Evolutionary conservation across 148 eudicot species (phyloP), one percentile per base, ranked within the genome.

Genomic region (Camellia granthamiana): DNA sequence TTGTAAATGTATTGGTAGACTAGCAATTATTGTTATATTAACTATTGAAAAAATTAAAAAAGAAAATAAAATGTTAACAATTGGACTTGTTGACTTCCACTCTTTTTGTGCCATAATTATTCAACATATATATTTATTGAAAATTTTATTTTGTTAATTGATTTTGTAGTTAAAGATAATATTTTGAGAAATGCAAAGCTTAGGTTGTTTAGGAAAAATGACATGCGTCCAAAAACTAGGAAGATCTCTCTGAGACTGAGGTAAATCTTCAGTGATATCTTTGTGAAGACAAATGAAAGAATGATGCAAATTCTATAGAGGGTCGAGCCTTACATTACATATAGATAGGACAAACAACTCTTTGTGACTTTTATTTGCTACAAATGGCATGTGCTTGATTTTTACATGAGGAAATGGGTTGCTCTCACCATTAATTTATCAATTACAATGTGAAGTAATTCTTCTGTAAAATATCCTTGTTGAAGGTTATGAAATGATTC

Each of bases 321-420:
- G 77, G 93, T 95, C 81, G 96, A 95, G 85, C 98, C 98, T 62
- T 94, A 81, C 74, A 85, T 94, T 23, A 91, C 98, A 73, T 95
- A 91, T 69, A 30, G 38, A 30, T 94, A 92, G 60, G 88, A 54
- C 18, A 61, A 23, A 66, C 47, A 38, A 43, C 11, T 69, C 72
- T 47, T 21, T 49, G 21, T 59, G 47, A 62, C 73, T 65, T 58
- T 69, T 56, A 18, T 55, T 42, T 68, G 19, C 23, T 21, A 55
- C 8, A 55, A 68, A 21, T 65, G 12, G 21, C 12, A 51, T 76
- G n/a, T 61, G 61, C 58, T 49, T 10, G 42, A 76, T 79, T 76
- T 7, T 60, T 41, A 59, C n/a, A 41, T 0, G 13, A 12, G 51
- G 55, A 21, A 42, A 64, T 38, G 12, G 23, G 44, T 76, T 38